These are phyloP conservation scores for Blastocystis sp. DNA, from an alignment of 352 stramenopile genomes.

Conservation along the genomic window DNA sequence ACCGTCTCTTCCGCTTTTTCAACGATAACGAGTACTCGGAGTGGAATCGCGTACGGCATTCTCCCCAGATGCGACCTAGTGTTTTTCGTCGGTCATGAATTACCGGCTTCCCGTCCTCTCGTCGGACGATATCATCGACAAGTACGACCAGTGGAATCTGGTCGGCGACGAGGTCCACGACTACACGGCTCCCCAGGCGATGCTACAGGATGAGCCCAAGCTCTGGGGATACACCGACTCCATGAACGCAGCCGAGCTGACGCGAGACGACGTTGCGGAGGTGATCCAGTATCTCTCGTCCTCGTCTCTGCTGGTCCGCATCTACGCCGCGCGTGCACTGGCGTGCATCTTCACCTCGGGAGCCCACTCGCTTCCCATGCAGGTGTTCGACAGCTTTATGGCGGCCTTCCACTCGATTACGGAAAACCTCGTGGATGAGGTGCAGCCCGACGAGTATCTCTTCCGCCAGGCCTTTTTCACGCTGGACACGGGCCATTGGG, in stretches of 20 bases:
- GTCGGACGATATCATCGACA: not conserved
- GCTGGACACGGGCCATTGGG: not conserved
- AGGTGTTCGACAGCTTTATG: slow-evolving; percentile 1
- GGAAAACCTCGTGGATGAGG: not conserved
- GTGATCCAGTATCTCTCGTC: not conserved
- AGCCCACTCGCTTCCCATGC: not conserved
- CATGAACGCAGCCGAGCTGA: not conserved
- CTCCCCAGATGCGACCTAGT: not conserved
- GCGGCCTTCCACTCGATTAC: not conserved
- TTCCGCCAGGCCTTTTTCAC: slow-evolving; percentile 20
- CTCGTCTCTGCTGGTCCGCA: not conserved
- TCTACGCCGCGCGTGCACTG: not conserved
- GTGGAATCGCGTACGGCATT: not conserved
- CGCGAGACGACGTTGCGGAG: not conserved
- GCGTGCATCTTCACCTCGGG: not conserved
- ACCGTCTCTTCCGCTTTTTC: not conserved
- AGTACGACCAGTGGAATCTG: not conserved
- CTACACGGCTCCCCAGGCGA: not conserved
- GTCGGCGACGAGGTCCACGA: not conserved
- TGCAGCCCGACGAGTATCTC: not conserved
- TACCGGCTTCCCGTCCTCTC: not conserved
- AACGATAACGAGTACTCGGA: slow-evolving; percentile 4
- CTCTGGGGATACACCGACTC: slow-evolving; percentile 1
- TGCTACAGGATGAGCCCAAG: not conserved
- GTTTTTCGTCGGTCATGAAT: not conserved